Evolutionary conservation across 2,329 filamentous ascomycete species (phyloP).

Genomic region (Penicillium nordicum): DNA sequence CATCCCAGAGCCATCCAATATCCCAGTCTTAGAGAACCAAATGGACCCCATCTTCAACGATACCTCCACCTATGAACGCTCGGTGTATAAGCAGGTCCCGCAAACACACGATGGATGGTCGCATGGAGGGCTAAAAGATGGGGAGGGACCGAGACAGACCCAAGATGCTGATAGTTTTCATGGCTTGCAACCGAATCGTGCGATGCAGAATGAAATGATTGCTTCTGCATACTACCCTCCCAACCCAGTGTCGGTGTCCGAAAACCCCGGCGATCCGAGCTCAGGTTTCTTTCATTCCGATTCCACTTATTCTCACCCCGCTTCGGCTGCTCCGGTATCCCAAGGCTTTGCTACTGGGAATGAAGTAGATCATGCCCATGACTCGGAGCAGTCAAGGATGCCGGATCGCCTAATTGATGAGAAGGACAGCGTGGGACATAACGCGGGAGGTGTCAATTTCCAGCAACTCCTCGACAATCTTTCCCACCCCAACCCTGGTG

Average conservation of each 20-base stretch:
- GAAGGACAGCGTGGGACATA: constrained; percentile 18
- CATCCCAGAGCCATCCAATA: constrained; percentile 64
- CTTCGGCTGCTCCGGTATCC: constrained; percentile 19
- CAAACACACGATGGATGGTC: constrained; percentile 18
- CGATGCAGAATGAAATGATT: constrained; percentile 29
- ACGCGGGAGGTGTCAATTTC: constrained; percentile 44
- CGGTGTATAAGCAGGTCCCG: constrained; percentile 20
- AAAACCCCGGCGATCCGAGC: constrained; percentile 7
- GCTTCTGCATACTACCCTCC: constrained; percentile 26
- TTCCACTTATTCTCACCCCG: constrained; percentile 26
- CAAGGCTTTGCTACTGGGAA: constrained; percentile 28
- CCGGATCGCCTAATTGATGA: constrained; percentile 25
- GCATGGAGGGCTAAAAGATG: constrained; percentile 11
- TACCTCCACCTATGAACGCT: constrained; percentile 56
- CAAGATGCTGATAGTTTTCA: constrained; percentile 35
- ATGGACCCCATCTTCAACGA: constrained; percentile 70
- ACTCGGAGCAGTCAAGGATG: constrained; percentile 17
- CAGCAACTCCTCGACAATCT: constrained; percentile 50
- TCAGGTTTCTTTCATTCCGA: constrained; percentile 14
- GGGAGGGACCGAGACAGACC: constrained; percentile 13
- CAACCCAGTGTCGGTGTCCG: constrained; percentile 16
- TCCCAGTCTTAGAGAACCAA: constrained; percentile 67
- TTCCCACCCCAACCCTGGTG: constrained; percentile 34
- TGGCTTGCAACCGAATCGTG: constrained; percentile 21
- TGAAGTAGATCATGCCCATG: constrained; percentile 30